Conservation (phyloP, 768 basidiomycete genomes). For the Fomitopsis serialis region DNA sequence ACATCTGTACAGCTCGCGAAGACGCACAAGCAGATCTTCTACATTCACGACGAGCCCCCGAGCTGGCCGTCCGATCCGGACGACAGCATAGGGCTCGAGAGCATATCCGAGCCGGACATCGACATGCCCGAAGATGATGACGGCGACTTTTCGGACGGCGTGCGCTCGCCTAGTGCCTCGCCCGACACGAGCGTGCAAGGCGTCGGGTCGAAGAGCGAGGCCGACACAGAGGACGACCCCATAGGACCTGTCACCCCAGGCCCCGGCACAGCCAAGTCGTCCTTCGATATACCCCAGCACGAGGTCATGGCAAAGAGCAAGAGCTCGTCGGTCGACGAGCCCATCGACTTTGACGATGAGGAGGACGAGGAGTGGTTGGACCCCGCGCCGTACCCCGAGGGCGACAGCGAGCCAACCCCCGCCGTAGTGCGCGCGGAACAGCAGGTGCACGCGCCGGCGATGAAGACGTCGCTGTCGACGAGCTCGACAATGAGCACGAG, state of each 20-base stretch:
- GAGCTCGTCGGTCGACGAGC: conserved; percentile 17
- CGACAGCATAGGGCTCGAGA: conserved; percentile 73
- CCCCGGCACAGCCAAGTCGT: conserved; percentile 29
- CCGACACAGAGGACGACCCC: conserved; percentile 68
- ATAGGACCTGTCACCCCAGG: conserved; percentile 69
- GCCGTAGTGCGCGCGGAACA: neutral
- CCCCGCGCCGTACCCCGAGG: conserved; percentile 29
- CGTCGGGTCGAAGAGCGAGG: conserved; percentile 45
- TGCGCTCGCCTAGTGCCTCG: conserved; percentile 28
- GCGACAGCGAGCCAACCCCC: conserved; percentile 4
- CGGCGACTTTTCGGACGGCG: conserved; percentile 44
- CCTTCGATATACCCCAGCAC: conserved; percentile 18
- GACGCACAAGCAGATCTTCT: conserved; percentile 64
- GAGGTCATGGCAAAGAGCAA: conserved; percentile 12
- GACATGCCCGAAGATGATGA: conserved; percentile 52
- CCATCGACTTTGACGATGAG: conserved; percentile 34
- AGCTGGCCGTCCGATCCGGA: conserved; percentile 76
- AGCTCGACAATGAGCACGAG: conserved; percentile 15
- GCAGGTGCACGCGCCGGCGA: conserved; percentile 3
- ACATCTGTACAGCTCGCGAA: conserved; percentile 32
- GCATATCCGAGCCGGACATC: conserved; percentile 75
- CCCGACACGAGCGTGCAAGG: conserved; percentile 30
- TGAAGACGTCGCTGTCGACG: conserved; percentile 15
- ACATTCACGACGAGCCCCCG: conserved; percentile 84
- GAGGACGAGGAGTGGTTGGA: conserved; percentile 64